phyloP scores from a whole-genome alignment of 2,329 filamentous ascomycete genomes.

The Onygenales sp. region DNA sequence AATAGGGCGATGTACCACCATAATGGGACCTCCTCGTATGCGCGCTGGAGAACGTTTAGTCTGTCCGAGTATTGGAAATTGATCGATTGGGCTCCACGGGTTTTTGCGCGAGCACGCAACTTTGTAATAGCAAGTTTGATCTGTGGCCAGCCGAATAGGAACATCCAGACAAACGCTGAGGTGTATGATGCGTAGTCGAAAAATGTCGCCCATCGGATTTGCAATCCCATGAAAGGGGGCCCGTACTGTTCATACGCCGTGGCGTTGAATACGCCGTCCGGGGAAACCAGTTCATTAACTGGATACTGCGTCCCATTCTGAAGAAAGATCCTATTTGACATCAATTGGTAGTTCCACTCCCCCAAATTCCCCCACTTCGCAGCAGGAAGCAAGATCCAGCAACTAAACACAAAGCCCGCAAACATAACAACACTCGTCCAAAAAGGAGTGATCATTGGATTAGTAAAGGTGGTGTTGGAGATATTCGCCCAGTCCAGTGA shows the following conservation, averaged over 20 bases:
- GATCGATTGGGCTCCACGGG: slow-evolving; percentile 20
- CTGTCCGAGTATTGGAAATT: slow-evolving; percentile 50
- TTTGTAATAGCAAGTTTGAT: slow-evolving; percentile 27
- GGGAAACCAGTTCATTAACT: slow-evolving; percentile 32
- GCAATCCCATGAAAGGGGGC: slow-evolving; percentile 48
- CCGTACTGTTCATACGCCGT: slow-evolving; percentile 40
- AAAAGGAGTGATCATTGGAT: slow-evolving; percentile 43
- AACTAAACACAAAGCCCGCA: slow-evolving; percentile 45
- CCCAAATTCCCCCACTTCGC: slow-evolving; percentile 50
- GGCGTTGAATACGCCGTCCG: slow-evolving; percentile 40
- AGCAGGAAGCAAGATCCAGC: slow-evolving; percentile 50
- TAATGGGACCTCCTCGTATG: slow-evolving; percentile 49
- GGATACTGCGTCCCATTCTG: slow-evolving; percentile 42
- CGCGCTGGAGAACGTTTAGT: slow-evolving; percentile 49
- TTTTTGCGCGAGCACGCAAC: slow-evolving; percentile 14
- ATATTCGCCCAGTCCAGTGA: slow-evolving; percentile 54
- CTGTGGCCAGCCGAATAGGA: slow-evolving; percentile 44
- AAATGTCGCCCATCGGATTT: slow-evolving; percentile 50
- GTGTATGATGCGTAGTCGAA: slow-evolving; percentile 53
- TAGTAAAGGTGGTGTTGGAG: slow-evolving; percentile 39
- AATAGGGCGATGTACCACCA: slow-evolving; percentile 51
- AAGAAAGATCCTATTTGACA: slow-evolving; percentile 49
- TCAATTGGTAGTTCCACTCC: slow-evolving; percentile 43
- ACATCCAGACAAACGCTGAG: slow-evolving; percentile 51
- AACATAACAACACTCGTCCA: slow-evolving; percentile 54